Conservation (phyloP, 345 rosid species). For the Populus euphratica region DNA sequence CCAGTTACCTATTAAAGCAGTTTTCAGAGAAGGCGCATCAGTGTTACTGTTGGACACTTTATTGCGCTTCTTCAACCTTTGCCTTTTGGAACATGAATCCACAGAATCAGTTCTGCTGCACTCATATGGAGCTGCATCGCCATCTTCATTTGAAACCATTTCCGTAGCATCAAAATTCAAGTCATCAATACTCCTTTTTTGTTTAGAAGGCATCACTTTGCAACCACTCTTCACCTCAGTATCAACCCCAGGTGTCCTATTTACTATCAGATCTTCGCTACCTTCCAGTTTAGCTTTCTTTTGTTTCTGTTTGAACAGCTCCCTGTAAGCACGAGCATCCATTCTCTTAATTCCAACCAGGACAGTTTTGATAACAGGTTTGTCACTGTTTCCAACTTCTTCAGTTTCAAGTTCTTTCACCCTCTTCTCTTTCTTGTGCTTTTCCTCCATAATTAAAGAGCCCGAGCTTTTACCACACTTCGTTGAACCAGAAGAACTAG, state of each 20-base stretch:
- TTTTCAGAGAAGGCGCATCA: conserved; percentile 26
- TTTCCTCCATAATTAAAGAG: conserved; percentile 28
- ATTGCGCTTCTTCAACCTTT: conserved; percentile 71
- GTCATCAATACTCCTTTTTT: conserved; percentile 36
- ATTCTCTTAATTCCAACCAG: conserved; percentile 16
- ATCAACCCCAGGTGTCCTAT: conserved; percentile 16
- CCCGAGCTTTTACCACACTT: conserved; percentile 27
- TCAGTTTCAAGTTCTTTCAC: conserved; percentile 35
- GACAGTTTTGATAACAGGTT: conserved; percentile 1
- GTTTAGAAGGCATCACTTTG: conserved; percentile 29
- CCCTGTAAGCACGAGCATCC: conserved; percentile 44
- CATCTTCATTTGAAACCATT: conserved; percentile 26
- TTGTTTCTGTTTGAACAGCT: conserved; percentile 31
- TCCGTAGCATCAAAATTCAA: conserved; percentile 35
- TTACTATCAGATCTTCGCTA: not conserved
- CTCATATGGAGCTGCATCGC: conserved; percentile 24
- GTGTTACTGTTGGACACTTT: conserved; percentile 35
- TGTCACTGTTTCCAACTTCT: conserved; percentile 22
- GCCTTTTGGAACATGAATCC: conserved; percentile 38
- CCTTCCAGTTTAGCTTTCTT: conserved; percentile 28
- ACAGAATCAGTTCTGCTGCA: conserved; percentile 17
- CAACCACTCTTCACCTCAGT: conserved; percentile 30
- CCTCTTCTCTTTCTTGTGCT: conserved; percentile 31
- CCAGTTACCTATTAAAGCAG: conserved; percentile 35
- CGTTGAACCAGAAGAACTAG: conserved; percentile 31